These are phyloP conservation scores for Colletotrichum euphorbiae DNA, from an alignment of 2,329 filamentous ascomycete genomes.

Conservation along the genomic window DNA sequence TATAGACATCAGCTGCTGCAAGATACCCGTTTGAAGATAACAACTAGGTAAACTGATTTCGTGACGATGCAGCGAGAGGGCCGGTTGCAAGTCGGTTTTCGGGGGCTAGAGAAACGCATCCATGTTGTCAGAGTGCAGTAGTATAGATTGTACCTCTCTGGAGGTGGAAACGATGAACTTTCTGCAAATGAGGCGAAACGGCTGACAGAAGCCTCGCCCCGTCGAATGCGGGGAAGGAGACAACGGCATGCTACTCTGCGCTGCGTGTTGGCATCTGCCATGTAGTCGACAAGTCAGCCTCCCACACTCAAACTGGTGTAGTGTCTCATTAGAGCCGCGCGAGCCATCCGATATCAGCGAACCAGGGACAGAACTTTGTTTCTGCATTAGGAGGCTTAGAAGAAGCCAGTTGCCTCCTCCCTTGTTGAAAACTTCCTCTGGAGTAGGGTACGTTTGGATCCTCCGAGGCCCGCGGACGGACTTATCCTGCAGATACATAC, in stretches of 20 bases:
- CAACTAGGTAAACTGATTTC: background rate
- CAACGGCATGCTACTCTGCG: constrained; percentile 2
- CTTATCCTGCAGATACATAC: too few species aligned
- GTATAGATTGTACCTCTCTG: constrained; percentile 15
- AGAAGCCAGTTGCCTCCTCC: background rate
- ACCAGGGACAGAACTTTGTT: background rate
- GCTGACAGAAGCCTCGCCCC: constrained; percentile 8
- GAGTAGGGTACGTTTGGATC: background rate
- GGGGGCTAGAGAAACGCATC: constrained; percentile 5
- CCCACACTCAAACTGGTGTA: constrained; percentile 17
- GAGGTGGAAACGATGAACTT: background rate
- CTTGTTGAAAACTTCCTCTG: background rate
- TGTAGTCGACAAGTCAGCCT: constrained; percentile 13
- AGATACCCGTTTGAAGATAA: constrained; percentile 7
- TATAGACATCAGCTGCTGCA: constrained; percentile 5
- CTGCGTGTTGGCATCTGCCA: constrained; percentile 10
- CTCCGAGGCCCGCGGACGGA: background rate
- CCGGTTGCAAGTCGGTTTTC: constrained; percentile 24
- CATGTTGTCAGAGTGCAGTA: constrained; percentile 7
- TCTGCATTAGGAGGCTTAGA: constrained; percentile 4
- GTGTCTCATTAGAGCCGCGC: constrained; percentile 7
- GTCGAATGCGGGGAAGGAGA: constrained; percentile 10
- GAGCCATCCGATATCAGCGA: constrained; percentile 13
- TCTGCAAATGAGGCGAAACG: constrained; percentile 15
- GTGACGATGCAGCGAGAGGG: background rate